Conservation (phyloP, 2,329 filamentous ascomycete species). For the Pyricularia pennisetigena region DNA sequence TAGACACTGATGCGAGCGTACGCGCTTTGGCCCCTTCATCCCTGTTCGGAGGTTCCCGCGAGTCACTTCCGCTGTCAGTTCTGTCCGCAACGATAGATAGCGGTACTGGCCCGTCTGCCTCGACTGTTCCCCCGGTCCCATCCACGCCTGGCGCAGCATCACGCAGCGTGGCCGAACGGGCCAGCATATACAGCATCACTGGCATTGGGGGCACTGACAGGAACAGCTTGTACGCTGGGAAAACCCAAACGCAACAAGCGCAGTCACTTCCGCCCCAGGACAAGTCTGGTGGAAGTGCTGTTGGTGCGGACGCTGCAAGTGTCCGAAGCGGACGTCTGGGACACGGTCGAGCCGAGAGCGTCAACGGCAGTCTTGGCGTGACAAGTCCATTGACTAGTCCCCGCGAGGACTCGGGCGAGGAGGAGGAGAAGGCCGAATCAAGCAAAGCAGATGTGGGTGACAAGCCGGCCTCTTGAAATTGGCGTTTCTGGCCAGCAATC, state of each 20-base stretch:
- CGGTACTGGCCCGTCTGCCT: slow-evolving; percentile 15
- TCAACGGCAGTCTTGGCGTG: slow-evolving; percentile 63
- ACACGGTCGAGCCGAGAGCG: slow-evolving; percentile 73
- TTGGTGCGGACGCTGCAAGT: slow-evolving; percentile 59
- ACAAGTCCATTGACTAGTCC: slow-evolving; percentile 54
- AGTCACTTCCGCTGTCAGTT: slow-evolving; percentile 69
- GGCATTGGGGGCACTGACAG: slow-evolving; percentile 64
- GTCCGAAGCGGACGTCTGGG: slow-evolving; percentile 68
- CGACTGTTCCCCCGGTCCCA: slow-evolving; percentile 18
- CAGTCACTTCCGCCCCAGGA: slow-evolving; percentile 26
- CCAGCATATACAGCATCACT: slow-evolving; percentile 71
- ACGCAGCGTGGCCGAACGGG: slow-evolving; percentile 46
- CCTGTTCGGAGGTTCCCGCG: slow-evolving; percentile 71
- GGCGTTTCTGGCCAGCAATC: neutral
- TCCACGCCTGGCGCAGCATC: slow-evolving; percentile 30
- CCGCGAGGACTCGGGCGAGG: slow-evolving; percentile 1
- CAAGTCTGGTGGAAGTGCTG: slow-evolving; percentile 17
- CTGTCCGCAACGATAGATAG: slow-evolving; percentile 61
- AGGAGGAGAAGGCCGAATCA: slow-evolving; percentile 1
- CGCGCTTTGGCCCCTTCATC: slow-evolving; percentile 76
- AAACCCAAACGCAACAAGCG: neutral
- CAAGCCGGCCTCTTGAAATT: neutral
- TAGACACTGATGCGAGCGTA: slow-evolving; percentile 80
- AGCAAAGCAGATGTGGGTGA: neutral
- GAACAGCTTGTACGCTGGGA: slow-evolving; percentile 67